Conservation (phyloP, 1,139 yeast genomes). For the Saccharomyces hybrid region DNA sequence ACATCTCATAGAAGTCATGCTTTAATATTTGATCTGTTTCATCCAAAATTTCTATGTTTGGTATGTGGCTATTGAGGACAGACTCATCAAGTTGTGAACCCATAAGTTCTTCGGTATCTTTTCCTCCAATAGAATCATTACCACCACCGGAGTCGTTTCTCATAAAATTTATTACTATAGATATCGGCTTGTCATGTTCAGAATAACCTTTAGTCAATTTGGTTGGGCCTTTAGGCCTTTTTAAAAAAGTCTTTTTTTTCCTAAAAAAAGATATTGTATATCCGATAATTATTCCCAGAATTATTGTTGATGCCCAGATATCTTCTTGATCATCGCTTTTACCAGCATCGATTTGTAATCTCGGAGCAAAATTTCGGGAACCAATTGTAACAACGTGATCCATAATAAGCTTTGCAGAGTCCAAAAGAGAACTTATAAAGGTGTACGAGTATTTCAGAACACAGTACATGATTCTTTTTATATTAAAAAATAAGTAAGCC, state of each 20-base stretch:
- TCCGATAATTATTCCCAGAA: neutral
- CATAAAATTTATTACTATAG: neutral
- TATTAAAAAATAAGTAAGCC: neutral
- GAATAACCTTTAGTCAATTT: neutral
- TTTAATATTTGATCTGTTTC: neutral
- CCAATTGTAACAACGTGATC: neutral
- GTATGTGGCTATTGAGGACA: neutral
- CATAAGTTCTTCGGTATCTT: neutral
- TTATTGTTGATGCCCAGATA: neutral
- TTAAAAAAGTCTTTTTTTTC: neutral
- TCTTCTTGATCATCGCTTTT: neutral
- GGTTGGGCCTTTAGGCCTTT: neutral
- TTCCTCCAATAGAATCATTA: neutral
- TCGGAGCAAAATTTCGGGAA: neutral
- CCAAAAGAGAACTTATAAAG: neutral
- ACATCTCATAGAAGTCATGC: neutral
- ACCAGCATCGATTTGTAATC: neutral
- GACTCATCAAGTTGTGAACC: neutral
- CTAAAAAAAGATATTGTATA: neutral
- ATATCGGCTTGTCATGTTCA: neutral
- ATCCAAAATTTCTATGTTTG: neutral
- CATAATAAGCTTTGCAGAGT: neutral
- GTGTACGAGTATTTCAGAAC: neutral
- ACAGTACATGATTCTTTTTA: neutral
- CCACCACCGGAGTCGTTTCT: neutral